Evolutionary conservation across 2,329 filamentous ascomycete species (phyloP).

Genomic region (Colletotrichum sp.): DNA sequence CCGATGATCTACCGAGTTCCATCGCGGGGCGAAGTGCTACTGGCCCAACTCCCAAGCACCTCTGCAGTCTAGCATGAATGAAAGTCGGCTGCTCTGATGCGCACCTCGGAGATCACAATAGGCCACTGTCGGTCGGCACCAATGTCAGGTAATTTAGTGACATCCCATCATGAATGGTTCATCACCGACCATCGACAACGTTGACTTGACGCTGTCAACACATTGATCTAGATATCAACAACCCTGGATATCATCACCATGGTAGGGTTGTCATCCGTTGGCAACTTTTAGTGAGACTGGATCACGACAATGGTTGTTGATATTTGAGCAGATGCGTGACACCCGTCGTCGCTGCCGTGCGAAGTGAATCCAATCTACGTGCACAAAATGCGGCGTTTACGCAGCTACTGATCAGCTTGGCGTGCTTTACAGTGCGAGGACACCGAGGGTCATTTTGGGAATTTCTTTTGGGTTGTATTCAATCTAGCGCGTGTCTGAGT

Average conservation of each 20-base stretch:
- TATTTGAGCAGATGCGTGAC: not conserved
- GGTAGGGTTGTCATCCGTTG: not conserved
- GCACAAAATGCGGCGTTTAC: not conserved
- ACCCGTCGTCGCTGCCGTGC: not conserved
- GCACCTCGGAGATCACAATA: not conserved
- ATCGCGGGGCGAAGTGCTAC: not conserved
- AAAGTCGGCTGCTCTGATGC: not conserved
- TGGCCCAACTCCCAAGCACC: not conserved
- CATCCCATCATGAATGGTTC: too few relatives aligned
- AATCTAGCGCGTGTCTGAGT: not conserved
- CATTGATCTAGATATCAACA: not conserved
- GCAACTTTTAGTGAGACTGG: not conserved
- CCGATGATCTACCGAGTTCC: slow-evolving; percentile 19
- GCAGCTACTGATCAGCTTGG: not conserved
- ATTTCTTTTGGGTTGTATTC: not conserved
- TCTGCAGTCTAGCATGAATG: not conserved
- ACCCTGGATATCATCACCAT: not conserved
- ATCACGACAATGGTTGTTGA: not conserved
- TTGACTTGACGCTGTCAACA: not conserved
- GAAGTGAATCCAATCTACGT: not conserved
- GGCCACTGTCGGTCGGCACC: not conserved
- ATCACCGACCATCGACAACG: not conserved
- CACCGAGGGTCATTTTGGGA: not conserved
- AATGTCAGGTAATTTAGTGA: not conserved
- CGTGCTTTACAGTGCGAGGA: not conserved